These are phyloP conservation scores for Lotus japonicus DNA, from an alignment of 306 rosid genomes.

Conservation along the genomic window DNA sequence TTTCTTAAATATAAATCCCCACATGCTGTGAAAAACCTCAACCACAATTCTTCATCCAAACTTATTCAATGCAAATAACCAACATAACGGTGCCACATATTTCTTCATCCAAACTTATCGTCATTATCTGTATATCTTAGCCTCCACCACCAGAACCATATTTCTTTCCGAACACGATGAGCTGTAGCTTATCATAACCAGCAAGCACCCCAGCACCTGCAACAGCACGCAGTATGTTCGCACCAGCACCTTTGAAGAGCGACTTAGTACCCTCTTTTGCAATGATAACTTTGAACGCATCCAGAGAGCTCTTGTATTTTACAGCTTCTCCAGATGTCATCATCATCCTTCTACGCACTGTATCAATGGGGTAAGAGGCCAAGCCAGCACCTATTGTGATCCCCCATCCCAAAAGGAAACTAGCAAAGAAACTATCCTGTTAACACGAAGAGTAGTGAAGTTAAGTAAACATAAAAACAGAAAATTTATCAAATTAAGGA, in stretches of 20 bases:
- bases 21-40: background rate
- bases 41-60: conserved; percentile 16
- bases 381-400: conserved; percentile 78
- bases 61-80: conserved; percentile 28
- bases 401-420: conserved; percentile 73
- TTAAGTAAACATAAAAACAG: conserved; percentile 15
- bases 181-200: conserved; percentile 70
- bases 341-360: conserved; percentile 84
- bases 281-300: conserved; percentile 48
- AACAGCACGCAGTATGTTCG: conserved; percentile 72
- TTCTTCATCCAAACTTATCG: too few species aligned
- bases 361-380: conserved; percentile 74
- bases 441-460: background rate
- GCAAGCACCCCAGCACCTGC: conserved; percentile 82
- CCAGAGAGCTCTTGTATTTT: conserved; percentile 58
- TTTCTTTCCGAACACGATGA: conserved; percentile 60
- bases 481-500: background rate
- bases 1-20: conserved; percentile 8
- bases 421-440: conserved; percentile 72
- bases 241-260: conserved; percentile 85
- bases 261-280: conserved; percentile 69
- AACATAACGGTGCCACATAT: background rate
- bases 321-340: conserved; percentile 91
- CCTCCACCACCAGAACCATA: conserved; percentile 87
- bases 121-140: conserved; percentile 27